A percentile compares a stretch with the other conserved stretches of the same genome.
Conservation (phyloP, 2,329 filamentous ascomycete species). For the Herpotrichia juniperi region DNA sequence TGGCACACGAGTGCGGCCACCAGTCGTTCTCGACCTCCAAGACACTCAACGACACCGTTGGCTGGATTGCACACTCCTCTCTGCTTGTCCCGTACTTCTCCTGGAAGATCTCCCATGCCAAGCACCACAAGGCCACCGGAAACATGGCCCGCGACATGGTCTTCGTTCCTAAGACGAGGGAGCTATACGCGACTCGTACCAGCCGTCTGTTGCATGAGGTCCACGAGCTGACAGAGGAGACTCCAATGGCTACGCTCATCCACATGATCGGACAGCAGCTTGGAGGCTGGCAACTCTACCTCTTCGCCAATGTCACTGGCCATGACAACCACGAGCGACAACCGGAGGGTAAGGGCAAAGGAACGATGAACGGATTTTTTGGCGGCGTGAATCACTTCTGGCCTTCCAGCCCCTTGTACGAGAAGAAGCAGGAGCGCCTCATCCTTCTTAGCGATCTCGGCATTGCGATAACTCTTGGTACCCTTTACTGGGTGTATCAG, state of each 20-base stretch:
- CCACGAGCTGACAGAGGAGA: slow-evolving; percentile 90
- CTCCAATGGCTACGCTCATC: slow-evolving; percentile 78
- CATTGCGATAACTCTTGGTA: slow-evolving; percentile 62
- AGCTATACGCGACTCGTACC: slow-evolving; percentile 76
- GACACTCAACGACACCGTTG: slow-evolving; percentile 86
- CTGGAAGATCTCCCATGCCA: slow-evolving; percentile 99
- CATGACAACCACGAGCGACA: slow-evolving; percentile 94
- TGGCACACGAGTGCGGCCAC: slow-evolving; percentile 98
- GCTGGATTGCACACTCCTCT: slow-evolving; percentile 87
- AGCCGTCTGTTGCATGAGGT: slow-evolving; percentile 81
- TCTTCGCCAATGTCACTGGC: slow-evolving; percentile 89
- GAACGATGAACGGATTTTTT: slow-evolving; percentile 83
- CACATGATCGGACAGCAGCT: slow-evolving; percentile 85
- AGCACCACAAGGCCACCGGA: slow-evolving; percentile 99
- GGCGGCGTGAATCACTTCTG: slow-evolving; percentile 94
- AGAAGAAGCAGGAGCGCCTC: slow-evolving; percentile 86
- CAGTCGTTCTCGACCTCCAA: slow-evolving; percentile 95
- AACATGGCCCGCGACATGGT: slow-evolving; percentile 99
- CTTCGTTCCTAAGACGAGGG: slow-evolving; percentile 90
- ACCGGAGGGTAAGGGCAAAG: slow-evolving; percentile 88
- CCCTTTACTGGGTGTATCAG: slow-evolving; percentile 72
- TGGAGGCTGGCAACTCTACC: slow-evolving; percentile 90
- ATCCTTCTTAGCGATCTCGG: slow-evolving; percentile 89
- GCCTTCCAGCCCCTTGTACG: slow-evolving; percentile 85
- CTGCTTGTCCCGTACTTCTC: slow-evolving; percentile 97